Base-by-base conservation (phyloP, 176 grass and related monocot species). In the Chrysopogon serrulatus region DNA sequence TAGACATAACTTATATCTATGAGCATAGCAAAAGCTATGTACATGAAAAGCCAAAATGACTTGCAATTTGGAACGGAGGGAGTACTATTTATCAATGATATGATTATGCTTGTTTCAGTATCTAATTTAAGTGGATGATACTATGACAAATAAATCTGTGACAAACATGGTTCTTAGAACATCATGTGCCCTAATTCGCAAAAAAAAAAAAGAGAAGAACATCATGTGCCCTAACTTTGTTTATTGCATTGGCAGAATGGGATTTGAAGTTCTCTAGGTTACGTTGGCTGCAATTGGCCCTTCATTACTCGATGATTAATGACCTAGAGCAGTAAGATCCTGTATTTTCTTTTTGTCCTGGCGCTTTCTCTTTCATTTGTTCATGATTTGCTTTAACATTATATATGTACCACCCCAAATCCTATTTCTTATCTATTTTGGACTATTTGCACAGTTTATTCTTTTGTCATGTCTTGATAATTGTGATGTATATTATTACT, bases 261-360 rank as follows among this genome's bases (percentile, higher is more conserved):
- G 89, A 90, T 68, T 68, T 95, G 80, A 93, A 92, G 92, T 27
- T 95, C 47, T 89, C 89, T 85, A 88, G 96, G 77, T 75, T 98
- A 18, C 91, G 96, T 76, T 92, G 90, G 86, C 86, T 98, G 85
- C 93, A 98, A 73, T 91, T 98, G 79, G 83, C 89, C 32, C 79
- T 98, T 85, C 92, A 92, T 68, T 93, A 93, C 87, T 87, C 84
- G 35, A 95, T 88, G 85, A 88, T 82, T 36, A 40, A 76, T 76
- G 89, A 95, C 61, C 80, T 98, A 90, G 91, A 98, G 87, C 86
- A 91, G 96, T 98, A 95, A 95, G 93, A 84, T 86, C 42, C 51
- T 88, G 45, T 64, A 80, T 80, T 78, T 45, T 44, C 44, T 53
- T 69, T 40, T 37, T 57, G 2, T 17, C 23, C 34, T 77, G 23